Percentiles rank a stretch among this genome's conserved stretches.
Conservation (phyloP, 257 asterid species). For the Rhazya stricta region DNA sequence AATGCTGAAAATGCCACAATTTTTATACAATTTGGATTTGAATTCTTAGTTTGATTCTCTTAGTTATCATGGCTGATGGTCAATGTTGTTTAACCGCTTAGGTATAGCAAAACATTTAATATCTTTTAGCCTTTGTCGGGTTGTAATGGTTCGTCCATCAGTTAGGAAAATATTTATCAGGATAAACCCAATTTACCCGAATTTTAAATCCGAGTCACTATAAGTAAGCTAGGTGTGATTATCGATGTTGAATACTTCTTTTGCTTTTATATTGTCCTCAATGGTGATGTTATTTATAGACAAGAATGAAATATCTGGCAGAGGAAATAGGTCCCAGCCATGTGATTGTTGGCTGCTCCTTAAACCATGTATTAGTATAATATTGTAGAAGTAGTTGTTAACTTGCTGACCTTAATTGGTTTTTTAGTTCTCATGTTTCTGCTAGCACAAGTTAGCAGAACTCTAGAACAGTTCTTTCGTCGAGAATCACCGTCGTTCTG, state of each 20-base stretch:
- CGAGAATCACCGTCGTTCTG: background rate
- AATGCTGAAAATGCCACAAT: background rate
- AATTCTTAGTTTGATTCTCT: background rate
- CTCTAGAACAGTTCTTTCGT: background rate
- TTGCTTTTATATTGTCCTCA: too few relatives aligned
- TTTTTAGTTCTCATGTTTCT: background rate
- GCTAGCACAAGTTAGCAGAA: background rate
- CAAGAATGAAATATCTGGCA: background rate
- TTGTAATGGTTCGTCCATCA: too few relatives aligned
- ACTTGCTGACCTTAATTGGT: background rate
- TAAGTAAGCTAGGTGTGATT: too few relatives aligned
- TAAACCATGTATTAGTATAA: background rate
- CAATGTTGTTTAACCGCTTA: background rate
- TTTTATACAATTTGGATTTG: constrained; percentile 12
- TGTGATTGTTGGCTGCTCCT: background rate
- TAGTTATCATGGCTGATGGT: background rate
- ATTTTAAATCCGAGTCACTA: too few relatives aligned
- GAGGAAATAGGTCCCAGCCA: background rate
- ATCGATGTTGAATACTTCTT: too few relatives aligned
- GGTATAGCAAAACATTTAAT: background rate
- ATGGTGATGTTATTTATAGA: too few relatives aligned
- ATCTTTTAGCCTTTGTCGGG: background rate
- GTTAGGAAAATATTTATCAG: too few relatives aligned
- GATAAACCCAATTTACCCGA: too few relatives aligned
- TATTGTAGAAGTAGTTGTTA: background rate